These are phyloP conservation scores for Tetrahymena borealis DNA, from an alignment of 73 alveolate species.

Conservation along the genomic window DNA sequence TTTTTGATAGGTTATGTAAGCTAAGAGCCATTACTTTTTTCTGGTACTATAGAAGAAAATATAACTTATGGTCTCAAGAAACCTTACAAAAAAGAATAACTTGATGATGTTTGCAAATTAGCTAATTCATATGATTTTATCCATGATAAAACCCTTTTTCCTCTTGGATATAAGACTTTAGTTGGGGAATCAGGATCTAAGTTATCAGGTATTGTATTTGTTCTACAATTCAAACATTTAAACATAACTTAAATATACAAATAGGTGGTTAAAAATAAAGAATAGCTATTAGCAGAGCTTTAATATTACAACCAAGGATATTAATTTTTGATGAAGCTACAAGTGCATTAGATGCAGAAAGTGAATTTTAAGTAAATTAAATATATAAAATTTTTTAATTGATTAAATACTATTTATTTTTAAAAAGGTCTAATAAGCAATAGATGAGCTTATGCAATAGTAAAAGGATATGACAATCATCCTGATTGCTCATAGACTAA, in stretches of 20 bases:
- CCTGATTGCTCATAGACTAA: slow-evolving; percentile 70
- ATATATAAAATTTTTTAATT: background rate
- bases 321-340: slow-evolving; percentile 78
- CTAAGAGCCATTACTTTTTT: slow-evolving; percentile 83
- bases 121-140: slow-evolving; percentile 21
- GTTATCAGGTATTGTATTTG: slow-evolving; percentile 4
- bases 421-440: slow-evolving; percentile 30
- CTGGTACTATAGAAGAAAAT: slow-evolving; percentile 78
- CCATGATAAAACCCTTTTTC: slow-evolving; percentile 3
- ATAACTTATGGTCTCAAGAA: slow-evolving; percentile 68
- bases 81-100: slow-evolving; percentile 42
- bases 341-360: slow-evolving; percentile 65
- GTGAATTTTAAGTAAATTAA: slow-evolving; percentile 47
- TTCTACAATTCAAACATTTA: slow-evolving; percentile 8
- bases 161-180: slow-evolving; percentile 11
- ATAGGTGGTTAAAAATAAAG: slow-evolving; percentile 76
- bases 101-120: slow-evolving; percentile 44
- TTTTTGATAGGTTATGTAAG: slow-evolving; percentile 81
- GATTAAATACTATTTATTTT: background rate
- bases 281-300: slow-evolving; percentile 69
- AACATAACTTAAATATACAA: slow-evolving; percentile 22
- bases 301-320: slow-evolving; percentile 54
- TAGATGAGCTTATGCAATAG: slow-evolving; percentile 52
- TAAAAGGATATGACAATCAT: slow-evolving; percentile 51
- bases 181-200: slow-evolving; percentile 40